Conservation (phyloP, 768 basidiomycete species). For the Termitomyces sp. region DNA sequence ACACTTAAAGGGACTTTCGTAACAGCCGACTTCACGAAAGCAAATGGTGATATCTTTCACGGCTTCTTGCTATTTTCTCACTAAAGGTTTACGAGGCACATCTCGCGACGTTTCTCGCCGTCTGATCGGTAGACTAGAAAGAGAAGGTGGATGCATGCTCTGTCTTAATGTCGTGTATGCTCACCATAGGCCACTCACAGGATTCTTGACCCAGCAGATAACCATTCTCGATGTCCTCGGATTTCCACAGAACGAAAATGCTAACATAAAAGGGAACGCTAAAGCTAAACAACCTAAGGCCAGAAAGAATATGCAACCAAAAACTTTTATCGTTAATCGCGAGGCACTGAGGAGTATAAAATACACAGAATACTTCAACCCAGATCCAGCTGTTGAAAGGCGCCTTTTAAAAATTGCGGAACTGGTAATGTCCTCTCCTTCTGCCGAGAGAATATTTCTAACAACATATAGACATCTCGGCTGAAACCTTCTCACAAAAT, state of each 20-base stretch:
- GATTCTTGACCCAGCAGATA: conserved; percentile 52
- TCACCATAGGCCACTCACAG: conserved; percentile 27
- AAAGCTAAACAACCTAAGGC: conserved; percentile 37
- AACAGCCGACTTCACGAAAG: conserved; percentile 47
- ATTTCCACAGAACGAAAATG: conserved; percentile 34
- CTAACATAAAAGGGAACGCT: conserved; percentile 32
- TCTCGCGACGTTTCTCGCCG: conserved; percentile 52
- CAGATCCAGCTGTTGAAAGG: conserved; percentile 53
- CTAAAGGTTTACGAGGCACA: conserved; percentile 35
- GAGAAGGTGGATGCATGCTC: conserved; percentile 45
- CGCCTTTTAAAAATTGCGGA: conserved; percentile 56
- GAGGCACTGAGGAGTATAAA: conserved; percentile 35
- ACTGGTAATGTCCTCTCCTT: conserved; percentile 34
- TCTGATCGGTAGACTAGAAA: conserved; percentile 63
- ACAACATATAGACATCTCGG: conserved; percentile 1
- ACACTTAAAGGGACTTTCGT: conserved; percentile 28
- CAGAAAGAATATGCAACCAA: conserved; percentile 49
- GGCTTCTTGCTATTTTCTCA: not conserved
- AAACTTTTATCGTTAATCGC: conserved; percentile 54
- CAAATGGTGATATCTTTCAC: conserved; percentile 42
- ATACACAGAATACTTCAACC: conserved; percentile 69
- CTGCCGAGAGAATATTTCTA: not conserved
- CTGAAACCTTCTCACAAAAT: conserved; percentile 2
- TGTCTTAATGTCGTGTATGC: not conserved
- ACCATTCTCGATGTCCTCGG: conserved; percentile 47